Base-by-base conservation (phyloP, 2,329 filamentous ascomycete species). In the Sphaceloma murrayae region DNA sequence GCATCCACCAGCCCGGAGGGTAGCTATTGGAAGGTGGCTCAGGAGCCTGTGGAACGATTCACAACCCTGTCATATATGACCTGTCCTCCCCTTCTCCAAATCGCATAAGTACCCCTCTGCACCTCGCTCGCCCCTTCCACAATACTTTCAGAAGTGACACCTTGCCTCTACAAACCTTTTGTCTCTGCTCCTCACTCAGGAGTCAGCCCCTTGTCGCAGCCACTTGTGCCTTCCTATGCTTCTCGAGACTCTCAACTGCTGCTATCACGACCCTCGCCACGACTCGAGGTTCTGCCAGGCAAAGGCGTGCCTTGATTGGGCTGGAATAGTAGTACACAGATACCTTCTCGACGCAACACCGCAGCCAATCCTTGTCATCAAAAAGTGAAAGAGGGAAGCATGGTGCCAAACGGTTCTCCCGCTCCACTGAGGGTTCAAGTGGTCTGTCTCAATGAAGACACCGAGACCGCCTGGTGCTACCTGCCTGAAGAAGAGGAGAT, bases 401-500 rank as follows among this genome's bases (percentile, higher is more conserved):
- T 40, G 36, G 22, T 26, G n/a, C 13, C 36, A 3, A 19, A 40
- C 19, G 36, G 13, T 8, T 8, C n/a, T 8, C 18, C 42, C 4
- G 10, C 24, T 11, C 7, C 16, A 16, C 30, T 48, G 34, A 39
- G 32, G 46, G 18, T 38, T 43, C 29, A 43, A 43, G 19, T 39
- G 22, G 24, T 40, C 38, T 14, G 9, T 14, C 16, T 47, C 50
- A 8, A 34, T 39, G 10, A 30, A 21, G 24, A 48, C 40, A 27
- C 48, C 53, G 44, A 40, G 48, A 19, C 36, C 30, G 29, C 42
- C 21, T 45, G 30, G 14, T 27, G 36, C 34, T 14, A 31, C 17
- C 51, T 67, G 31, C 53, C 63, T 19, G 57, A 60, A 42, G 58
- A 62, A 4, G 60, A 65, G 27, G 49, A 61, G 6, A 60, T 72